Evolutionary conservation across 106 monocot species (phyloP), one percentile per base, ranked within the genome.

Genomic region (Allium fistulosum): DNA sequence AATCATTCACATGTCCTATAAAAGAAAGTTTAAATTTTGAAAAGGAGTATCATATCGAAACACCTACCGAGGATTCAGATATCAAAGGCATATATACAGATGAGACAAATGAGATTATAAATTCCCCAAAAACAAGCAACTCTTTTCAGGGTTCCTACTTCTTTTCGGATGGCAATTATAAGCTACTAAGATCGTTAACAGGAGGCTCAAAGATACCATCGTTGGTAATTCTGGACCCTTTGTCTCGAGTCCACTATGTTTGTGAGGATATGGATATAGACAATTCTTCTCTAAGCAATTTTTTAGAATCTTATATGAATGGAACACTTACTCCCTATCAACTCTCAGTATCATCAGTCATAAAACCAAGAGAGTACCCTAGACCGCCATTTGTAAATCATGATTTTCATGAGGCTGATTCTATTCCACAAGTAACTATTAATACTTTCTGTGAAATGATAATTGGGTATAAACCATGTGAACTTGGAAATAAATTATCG

Each of bases 381-480:
- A 71, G 51, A n/a, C 92, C 92, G 62, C 97, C 97, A 74, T 90
- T 92, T 84, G 80, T 97, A 49, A 97, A 97, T 63, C 69, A 76
- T 68, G 92, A 92, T 82, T 92, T 92, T 68, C 97, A 81, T 74
- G 97, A 97, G 78, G 75, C 76, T 70, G 75, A 86, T 77, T 68
- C 77, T 60, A 63, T 97, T 26, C 92, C 97, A 53, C 81, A 65
- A 74, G 76, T 90, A 62, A 75, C 84, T 63, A 71, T 73, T 10
- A 81, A 69, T 46, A 71, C 73, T 56, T 90, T 97, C 18, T 87
- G 84, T 69, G 82, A 87, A 65, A 47, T 84, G 64, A 76, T 97
- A 53, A 27, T 89, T 53, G 88, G 88, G 57, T 80, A 48, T 69
- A 66, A 67, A 66, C 51, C 76, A 58, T 84, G 86, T 66, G 63